Base-by-base conservation (phyloP, 305 asterid species). In the Euphrasia arctica region DNA sequence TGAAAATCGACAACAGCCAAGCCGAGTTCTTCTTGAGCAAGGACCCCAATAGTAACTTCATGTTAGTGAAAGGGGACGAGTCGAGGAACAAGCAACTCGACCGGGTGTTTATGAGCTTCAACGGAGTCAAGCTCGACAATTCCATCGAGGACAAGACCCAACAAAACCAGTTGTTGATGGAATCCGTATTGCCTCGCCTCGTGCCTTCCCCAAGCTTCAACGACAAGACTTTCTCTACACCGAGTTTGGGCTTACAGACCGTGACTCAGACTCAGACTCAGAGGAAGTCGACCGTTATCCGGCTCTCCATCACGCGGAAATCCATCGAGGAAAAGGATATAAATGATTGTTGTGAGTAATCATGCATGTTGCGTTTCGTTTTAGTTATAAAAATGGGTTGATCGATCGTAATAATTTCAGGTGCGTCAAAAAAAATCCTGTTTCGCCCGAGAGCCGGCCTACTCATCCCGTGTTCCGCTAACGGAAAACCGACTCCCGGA, bases 381-480 rank as follows among this genome's bases (percentile, higher is more conserved):
- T 4, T 32, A 31, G 13, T 12, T 48, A 2, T 10, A 45, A 2
- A 2, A 45, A 45, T 4, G 15, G 14, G 14, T n/a, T n/a, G 1
- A 49, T 1, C 27, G 2, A 25, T 25, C 27, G 0, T 25, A 1
- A 25, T 25, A 25, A 25, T 25, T 68, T 9, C 70, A 87, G 95
- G 90, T 74, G 62, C 85, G 70, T 80, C 96, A 1, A 64, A 77
- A 48, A 81, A 79, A 59, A 85, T 71, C 74, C 82, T 89, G 54
- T 83, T 77, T 65, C 90, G 93, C 55, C 98, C 97, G 10, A 82
- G 88, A 72, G 86, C 93, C 5, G 98, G 97, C 68, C 76, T 80
- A 58, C 57, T 84, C 22, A 76, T 89, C 47, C 95, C 91, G 8
- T 70, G 82, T 59, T 89, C 84, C 66, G 66, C 76, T 14, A 85